Base-by-base conservation (phyloP, 495 filamentous ascomycete species). In the Pyronema omphalodes region DNA sequence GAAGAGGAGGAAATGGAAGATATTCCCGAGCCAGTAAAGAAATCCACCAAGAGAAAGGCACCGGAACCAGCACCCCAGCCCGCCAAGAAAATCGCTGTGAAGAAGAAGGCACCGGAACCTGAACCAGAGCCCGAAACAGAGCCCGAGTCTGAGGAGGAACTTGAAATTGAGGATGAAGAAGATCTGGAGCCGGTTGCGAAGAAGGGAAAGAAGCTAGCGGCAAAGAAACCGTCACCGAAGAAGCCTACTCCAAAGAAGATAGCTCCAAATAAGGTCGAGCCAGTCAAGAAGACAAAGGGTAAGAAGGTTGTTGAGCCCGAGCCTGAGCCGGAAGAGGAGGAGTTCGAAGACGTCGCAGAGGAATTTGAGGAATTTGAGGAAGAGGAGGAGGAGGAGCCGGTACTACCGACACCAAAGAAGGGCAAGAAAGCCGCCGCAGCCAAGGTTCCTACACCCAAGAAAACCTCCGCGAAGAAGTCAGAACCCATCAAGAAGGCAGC, bases 201-300 rank as follows among this genome's bases (percentile, higher is more conserved):
- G 44, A 8, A 50, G 29, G 23, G 23, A 12, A 50, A 50, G 47
- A 50, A 50, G 29, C 5, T 8, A 50, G 47, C 47, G 5, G 47
- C 7, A 34, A 50, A 50, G 47, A 4, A 34, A 3, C 12, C 47
- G 11, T 1, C 47, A 50, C 23, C 47, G 12, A 50, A 50, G 14
- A 57, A 40, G 34, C 7, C 29, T 11, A 46, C 34, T 6, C 29
- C 57, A 53, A 56, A 53, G 44, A 54, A 46, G 40, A 35, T 44
- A 46, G 33, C 29, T 44, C 14, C 19, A 3, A 43, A 53, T 15
- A 35, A 35, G 18, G 23, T 18, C 11, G 36, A 56, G 3, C 36
- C 41, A 5, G 54, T 35, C 7, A 63, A 51, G 48, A 65, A 46
- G 60, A 39, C 44, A 61, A 58, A 55, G 37, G 56, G 48, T 40